phyloP scores from a whole-genome alignment of 352 stramenopile species.

The Phytophthora tentaculata region DNA sequence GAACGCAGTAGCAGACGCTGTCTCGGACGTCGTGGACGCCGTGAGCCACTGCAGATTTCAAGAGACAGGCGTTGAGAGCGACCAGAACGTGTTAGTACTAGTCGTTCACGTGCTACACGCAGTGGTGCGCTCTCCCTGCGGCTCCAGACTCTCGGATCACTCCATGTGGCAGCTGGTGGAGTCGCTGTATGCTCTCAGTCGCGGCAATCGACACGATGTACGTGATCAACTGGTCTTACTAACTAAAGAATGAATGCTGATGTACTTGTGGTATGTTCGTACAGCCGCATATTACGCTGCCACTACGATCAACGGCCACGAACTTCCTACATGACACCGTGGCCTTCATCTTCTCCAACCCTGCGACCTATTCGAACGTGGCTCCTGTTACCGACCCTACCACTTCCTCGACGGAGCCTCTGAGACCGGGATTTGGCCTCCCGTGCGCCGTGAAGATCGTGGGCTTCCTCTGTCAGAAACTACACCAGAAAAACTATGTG shows the following conservation, averaged over 20 bases:
- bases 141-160: slow-evolving; percentile 86
- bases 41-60: slow-evolving; percentile 96
- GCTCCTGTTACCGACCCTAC: slow-evolving; percentile 3
- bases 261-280: slow-evolving; percentile 1
- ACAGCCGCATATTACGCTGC: slow-evolving; percentile 66
- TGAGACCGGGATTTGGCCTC: slow-evolving; percentile 60
- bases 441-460: slow-evolving; percentile 82
- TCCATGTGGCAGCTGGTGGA: slow-evolving; percentile 96
- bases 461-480: slow-evolving; percentile 84
- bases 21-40: slow-evolving; percentile 90
- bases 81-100: slow-evolving; percentile 92
- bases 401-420: not conserved
- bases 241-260: slow-evolving; percentile 8
- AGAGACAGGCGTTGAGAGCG: slow-evolving; percentile 89
- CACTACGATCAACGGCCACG: slow-evolving; percentile 68
- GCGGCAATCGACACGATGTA: slow-evolving; percentile 66
- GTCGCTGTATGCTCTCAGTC: slow-evolving; percentile 94
- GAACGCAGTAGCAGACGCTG: slow-evolving; percentile 48
- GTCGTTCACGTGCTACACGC: slow-evolving; percentile 95
- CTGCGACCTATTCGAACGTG: slow-evolving; percentile 53
- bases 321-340: slow-evolving; percentile 70
- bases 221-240: slow-evolving; percentile 19
- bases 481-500: slow-evolving; percentile 53
- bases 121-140: slow-evolving; percentile 90
- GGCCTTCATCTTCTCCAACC: slow-evolving; percentile 67